A percentile compares a stretch with the other conserved stretches of the same genome.
Conservation (phyloP, 768 basidiomycete species). For the Pleurotus giganteus region DNA sequence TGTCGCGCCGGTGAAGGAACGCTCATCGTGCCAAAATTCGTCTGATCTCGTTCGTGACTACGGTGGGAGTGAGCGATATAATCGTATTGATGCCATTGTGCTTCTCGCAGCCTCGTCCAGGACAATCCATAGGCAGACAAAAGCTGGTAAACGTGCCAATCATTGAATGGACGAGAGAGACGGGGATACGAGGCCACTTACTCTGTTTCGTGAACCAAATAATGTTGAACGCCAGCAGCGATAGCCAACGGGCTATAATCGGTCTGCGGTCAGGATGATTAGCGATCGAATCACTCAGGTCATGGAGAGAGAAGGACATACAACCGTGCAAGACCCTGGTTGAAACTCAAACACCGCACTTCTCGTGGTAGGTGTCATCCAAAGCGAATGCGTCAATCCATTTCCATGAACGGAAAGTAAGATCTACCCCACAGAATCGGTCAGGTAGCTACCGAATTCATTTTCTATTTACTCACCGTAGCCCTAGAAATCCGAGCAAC, state of each 20-base stretch:
- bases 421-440: not conserved
- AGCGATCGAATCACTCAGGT: no score
- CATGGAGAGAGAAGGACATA: not conserved
- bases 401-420: not conserved
- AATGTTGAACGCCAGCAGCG: constrained; percentile 1
- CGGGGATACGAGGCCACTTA: not conserved
- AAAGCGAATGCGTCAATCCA: constrained; percentile 1
- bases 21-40: not conserved
- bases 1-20: no score
- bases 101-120: not conserved
- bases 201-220: constrained; percentile 5
- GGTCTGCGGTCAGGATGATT: not conserved
- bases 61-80: not conserved
- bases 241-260: constrained; percentile 1
- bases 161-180: not conserved
- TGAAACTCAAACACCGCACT: constrained; percentile 5
- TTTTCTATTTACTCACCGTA: not conserved
- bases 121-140: constrained; percentile 3
- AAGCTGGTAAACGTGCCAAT: not conserved
- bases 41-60: constrained; percentile 1
- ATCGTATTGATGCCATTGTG: not conserved
- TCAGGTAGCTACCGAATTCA: not conserved
- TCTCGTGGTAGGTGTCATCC: constrained; percentile 2
- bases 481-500: not conserved
- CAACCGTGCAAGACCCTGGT: not conserved